Evolutionary conservation across 345 rosid species (phyloP).

Genomic region (Pistacia integerrima): DNA sequence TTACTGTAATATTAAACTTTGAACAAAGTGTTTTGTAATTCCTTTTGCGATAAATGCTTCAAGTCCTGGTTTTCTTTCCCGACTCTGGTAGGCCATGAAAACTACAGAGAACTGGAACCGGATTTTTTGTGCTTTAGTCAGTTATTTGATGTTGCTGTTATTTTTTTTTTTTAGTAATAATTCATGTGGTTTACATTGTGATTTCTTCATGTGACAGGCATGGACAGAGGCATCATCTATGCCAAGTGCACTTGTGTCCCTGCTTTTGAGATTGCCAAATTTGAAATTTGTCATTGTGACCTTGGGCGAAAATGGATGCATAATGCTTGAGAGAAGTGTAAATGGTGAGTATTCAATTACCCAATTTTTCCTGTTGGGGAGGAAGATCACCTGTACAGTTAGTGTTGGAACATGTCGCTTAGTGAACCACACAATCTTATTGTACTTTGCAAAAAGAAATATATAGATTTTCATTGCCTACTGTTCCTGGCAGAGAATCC

Average conservation of each 20-base stretch:
- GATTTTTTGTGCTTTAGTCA: too few relatives aligned
- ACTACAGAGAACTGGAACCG: too few relatives aligned
- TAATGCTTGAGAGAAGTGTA: slow-evolving; percentile 77
- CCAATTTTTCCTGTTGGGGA: not conserved
- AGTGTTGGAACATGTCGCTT: not conserved
- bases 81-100: too few relatives aligned
- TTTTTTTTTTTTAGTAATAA: too few relatives aligned
- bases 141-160: too few relatives aligned
- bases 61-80: too few relatives aligned
- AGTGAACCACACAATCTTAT: slow-evolving; percentile 5
- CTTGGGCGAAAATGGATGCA: slow-evolving; percentile 83
- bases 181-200: too few relatives aligned
- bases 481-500: slow-evolving; percentile 27
- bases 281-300: slow-evolving; percentile 80
- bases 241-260: slow-evolving; percentile 73
- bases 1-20: too few relatives aligned
- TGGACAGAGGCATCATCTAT: slow-evolving; percentile 76
- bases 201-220: slow-evolving; percentile 38
- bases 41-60: too few relatives aligned
- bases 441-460: not conserved
- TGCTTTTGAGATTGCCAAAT: slow-evolving; percentile 73
- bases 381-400: not conserved
- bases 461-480: not conserved
- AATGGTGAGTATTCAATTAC: slow-evolving; percentile 44
- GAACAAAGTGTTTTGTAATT: too few relatives aligned